Evolutionary conservation across 805 yeast genomes (phyloP), one percentile per base, ranked within the genome.

Genomic region (Blastobotrys americana): DNA sequence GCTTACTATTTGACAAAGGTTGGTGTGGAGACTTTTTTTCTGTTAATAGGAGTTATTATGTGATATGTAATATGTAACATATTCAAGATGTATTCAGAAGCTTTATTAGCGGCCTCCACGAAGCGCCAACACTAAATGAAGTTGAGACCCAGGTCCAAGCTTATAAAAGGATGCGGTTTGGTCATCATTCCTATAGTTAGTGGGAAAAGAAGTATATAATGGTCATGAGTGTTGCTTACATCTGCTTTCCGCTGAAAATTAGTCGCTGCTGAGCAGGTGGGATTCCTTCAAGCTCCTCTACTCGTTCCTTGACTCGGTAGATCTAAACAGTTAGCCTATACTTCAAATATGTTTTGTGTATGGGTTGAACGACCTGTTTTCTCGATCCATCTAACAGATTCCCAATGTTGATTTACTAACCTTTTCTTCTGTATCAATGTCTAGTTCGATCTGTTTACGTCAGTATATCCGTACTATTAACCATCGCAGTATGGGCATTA

Each of bases 201-300:
- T 37, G n/a, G n/a, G n/a, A n/a, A n/a, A n/a, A n/a, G n/a, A n/a
- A n/a, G n/a, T n/a, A n/a, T n/a, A n/a, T n/a, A n/a, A n/a, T n/a
- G n/a, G n/a, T n/a, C n/a, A n/a, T n/a, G n/a, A n/a, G n/a, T n/a
- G n/a, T 21, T 45, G 72, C 84, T 61, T 68, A 77, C 82, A 90
- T 75, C 68, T 90, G 97, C 54, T 86, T 84, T 17, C 98, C 98
- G 45, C 84, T 80, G 66, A 76, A 87, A 56, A 90, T 82, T 53
- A 90, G 77, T 54, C 96, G 77, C 66, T 93, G 98, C 67, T 90
- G 98, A 23, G 84, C 79, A 8, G 97, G 97, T 2, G 97, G 96
- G 45, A 90, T 90, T 1, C 97, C 98, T 63, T 90, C 97, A 57
- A 86, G 86, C 59, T 90, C 96, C 63, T 93, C 97, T 69, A 90